Evolutionary conservation across 768 basidiomycete species (phyloP).

Genomic region (Mycena leptocephala): DNA sequence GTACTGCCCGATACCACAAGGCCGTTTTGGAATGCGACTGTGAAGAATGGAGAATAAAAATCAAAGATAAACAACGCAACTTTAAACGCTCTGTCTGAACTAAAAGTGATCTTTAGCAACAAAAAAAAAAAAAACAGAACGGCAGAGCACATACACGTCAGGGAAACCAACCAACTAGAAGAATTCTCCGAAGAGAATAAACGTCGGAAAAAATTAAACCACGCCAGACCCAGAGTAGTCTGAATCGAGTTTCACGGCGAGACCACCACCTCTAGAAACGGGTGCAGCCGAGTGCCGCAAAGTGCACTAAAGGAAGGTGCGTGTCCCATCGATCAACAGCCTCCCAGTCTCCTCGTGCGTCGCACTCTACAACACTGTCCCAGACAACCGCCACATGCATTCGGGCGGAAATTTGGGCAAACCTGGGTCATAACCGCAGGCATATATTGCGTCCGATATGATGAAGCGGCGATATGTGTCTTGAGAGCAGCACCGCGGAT

Average conservation of each 20-base stretch:
- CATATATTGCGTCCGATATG: neutral
- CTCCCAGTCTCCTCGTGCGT: conserved; percentile 19
- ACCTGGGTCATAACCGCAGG: neutral
- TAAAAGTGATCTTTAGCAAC: no score
- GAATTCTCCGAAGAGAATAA: conserved; percentile 10
- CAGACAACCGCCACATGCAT: neutral
- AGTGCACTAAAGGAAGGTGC: conserved; percentile 28
- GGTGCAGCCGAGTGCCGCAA: conserved; percentile 6
- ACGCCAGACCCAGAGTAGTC: conserved; percentile 29
- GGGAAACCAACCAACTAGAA: no score
- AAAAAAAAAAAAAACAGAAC: no score
- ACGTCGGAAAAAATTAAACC: conserved; percentile 3
- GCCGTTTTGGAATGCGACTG: no score
- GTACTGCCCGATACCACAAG: no score
- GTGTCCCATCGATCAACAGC: neutral
- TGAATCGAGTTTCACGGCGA: conserved; percentile 18
- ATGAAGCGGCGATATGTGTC: no score
- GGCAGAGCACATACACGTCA: neutral
- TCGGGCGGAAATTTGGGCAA: neutral
- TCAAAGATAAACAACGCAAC: no score
- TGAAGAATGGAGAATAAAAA: no score
- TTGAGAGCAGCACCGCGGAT: no score
- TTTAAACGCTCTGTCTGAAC: no score
- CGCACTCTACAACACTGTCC: neutral
- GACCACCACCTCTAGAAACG: neutral